Conservation (phyloP, 2,329 filamentous ascomycete species). For the Coleophoma crateriformis region DNA sequence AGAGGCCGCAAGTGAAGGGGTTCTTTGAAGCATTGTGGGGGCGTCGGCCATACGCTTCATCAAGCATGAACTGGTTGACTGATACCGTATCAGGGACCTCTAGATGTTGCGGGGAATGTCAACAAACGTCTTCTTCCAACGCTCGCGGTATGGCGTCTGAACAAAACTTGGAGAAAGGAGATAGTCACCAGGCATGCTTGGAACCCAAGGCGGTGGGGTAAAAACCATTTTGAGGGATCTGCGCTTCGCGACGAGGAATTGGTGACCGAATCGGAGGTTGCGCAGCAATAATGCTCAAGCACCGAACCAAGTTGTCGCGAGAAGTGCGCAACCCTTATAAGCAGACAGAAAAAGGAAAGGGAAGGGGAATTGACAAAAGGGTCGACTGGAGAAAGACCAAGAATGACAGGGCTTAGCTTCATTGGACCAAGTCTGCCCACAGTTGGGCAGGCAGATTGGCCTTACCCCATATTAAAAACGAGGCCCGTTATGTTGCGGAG, state of each 20-base stretch:
- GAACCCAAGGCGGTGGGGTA: slow-evolving; percentile 54
- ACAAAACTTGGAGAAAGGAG: not conserved
- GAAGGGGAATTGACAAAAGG: no score
- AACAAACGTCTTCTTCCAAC: not conserved
- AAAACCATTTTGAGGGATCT: slow-evolving; percentile 37
- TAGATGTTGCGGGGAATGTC: slow-evolving; percentile 1
- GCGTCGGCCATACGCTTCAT: slow-evolving; percentile 63
- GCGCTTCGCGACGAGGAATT: not conserved
- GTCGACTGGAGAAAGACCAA: no score
- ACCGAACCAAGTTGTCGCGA: no score
- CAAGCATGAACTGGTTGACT: slow-evolving; percentile 71
- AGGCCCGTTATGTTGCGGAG: no score
- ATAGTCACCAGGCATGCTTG: slow-evolving; percentile 46
- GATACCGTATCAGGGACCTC: slow-evolving; percentile 63
- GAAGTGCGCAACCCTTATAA: no score
- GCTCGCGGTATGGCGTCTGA: not conserved
- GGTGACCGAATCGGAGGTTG: not conserved
- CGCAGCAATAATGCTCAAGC: not conserved
- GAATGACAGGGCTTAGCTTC: no score
- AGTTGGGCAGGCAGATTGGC: no score
- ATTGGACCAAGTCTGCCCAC: no score
- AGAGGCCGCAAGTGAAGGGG: slow-evolving; percentile 73
- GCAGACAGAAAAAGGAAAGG: no score
- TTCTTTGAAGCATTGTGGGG: slow-evolving; percentile 57
- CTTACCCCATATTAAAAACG: no score